These are phyloP conservation scores for Fusarium brevicatenulatum DNA, from an alignment of 2,329 filamentous ascomycete species.

Conservation along the genomic window DNA sequence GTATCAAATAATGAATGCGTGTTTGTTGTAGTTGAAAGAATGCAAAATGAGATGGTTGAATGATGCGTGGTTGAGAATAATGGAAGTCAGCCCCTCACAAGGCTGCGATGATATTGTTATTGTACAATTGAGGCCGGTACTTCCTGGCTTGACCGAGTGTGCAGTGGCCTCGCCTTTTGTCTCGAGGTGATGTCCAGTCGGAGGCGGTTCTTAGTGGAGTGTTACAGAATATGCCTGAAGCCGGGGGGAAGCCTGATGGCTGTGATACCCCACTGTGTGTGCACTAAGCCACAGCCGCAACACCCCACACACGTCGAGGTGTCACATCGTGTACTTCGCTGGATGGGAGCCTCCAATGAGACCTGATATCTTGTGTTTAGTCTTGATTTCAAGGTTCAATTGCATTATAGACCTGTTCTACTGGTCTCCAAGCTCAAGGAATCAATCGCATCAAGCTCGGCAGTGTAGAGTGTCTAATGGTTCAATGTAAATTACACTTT, in stretches of 20 bases:
- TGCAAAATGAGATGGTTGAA: background rate
- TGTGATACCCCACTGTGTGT: constrained; percentile 32
- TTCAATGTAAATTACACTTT: background rate
- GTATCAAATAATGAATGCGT: background rate
- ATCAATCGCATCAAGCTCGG: background rate
- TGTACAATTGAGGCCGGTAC: constrained; percentile 5
- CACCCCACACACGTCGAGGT: constrained; percentile 4
- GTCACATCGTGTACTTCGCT: constrained; percentile 14
- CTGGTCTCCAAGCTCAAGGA: too few species aligned
- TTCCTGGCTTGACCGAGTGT: constrained; percentile 8
- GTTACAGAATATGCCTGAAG: constrained; percentile 23
- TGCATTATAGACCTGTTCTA: too few species aligned
- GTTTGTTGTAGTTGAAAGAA: constrained; percentile 7
- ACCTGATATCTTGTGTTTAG: background rate
- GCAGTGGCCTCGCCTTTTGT: constrained; percentile 23
- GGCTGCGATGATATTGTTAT: constrained; percentile 10
- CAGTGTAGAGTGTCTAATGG: background rate
- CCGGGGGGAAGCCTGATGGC: constrained; percentile 17
- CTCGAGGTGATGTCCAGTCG: constrained; percentile 15
- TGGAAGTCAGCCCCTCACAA: constrained; percentile 18
- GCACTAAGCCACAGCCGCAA: constrained; percentile 44
- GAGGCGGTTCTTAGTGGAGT: constrained; percentile 7
- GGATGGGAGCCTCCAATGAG: background rate
- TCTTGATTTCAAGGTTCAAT: background rate
- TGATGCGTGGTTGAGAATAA: constrained; percentile 8